Percentiles rank a stretch among this genome's conserved stretches.
phyloP scores from a whole-genome alignment of 2,329 filamentous ascomycete species.

The Cercospora sp. region DNA sequence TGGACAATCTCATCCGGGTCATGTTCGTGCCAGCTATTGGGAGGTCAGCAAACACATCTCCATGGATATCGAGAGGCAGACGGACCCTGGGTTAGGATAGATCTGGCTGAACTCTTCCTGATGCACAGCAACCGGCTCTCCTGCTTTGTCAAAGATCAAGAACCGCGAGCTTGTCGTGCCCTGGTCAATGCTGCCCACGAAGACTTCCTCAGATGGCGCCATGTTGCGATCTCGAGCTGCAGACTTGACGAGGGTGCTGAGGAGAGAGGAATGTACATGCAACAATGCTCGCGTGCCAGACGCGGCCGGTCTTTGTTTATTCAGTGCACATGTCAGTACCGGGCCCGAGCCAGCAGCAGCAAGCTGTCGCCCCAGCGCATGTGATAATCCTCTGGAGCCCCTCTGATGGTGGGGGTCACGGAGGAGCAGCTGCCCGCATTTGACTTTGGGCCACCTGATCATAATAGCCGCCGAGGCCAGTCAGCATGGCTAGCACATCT shows the following conservation, averaged over 20 bases:
- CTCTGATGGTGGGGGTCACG: conserved; percentile 10
- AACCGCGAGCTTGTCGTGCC: conserved; percentile 88
- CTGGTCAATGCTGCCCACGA: conserved; percentile 86
- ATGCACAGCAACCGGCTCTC: conserved; percentile 76
- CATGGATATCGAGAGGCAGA: conserved; percentile 25
- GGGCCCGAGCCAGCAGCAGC: neutral
- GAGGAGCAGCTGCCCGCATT: conserved; percentile 16
- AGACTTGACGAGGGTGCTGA: neutral
- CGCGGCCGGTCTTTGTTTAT: conserved; percentile 19
- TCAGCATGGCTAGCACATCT: neutral
- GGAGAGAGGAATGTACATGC: neutral
- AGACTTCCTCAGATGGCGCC: conserved; percentile 53
- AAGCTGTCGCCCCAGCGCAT: conserved; percentile 23
- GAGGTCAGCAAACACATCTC: conserved; percentile 16
- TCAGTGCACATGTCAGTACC: conserved; percentile 11
- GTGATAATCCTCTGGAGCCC: conserved; percentile 19
- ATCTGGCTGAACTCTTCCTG: conserved; percentile 85
- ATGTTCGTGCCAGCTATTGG: conserved; percentile 80
- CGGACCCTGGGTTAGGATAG: conserved; percentile 81
- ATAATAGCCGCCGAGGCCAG: neutral
- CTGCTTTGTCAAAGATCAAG: conserved; percentile 80
- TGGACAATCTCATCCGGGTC: conserved; percentile 74
- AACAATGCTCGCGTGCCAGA: conserved; percentile 18
- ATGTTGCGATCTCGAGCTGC: conserved; percentile 18
- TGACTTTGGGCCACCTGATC: conserved; percentile 10